These are phyloP conservation scores for Volvox carteri DNA, from an alignment of 163 green algal genomes.

Conservation along the genomic window DNA sequence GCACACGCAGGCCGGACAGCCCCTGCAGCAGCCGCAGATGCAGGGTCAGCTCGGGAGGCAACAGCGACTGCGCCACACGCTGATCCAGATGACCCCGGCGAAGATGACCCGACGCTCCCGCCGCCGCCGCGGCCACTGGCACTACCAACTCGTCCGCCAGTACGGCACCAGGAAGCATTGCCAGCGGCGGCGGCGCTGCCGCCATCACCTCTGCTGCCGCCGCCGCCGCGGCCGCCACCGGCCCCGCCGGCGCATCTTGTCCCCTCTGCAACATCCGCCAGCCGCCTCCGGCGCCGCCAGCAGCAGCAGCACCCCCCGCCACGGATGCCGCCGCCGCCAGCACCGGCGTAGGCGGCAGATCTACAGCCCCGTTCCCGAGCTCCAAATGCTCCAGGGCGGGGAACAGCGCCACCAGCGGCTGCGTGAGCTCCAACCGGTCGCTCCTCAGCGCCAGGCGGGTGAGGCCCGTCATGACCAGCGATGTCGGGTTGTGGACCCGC, in stretches of 20 bases:
- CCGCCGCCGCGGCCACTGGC: neutral
- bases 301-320: conserved; percentile 2
- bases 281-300: no score
- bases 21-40: conserved; percentile 54
- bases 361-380: neutral
- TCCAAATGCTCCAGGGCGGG: conserved; percentile 32
- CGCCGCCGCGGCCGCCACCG: neutral
- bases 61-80: neutral
- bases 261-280: no score
- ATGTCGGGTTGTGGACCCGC: conserved; percentile 21
- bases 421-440: conserved; percentile 48
- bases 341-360: conserved; percentile 12
- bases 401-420: conserved; percentile 48
- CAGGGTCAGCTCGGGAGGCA: conserved; percentile 38
- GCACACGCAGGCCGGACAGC: conserved; percentile 10
- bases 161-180: neutral
- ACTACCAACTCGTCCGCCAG: conserved; percentile 17
- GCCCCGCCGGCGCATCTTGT: neutral
- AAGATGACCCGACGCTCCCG: neutral
- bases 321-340: conserved; percentile 40
- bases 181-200: neutral
- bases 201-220: neutral
- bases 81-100: neutral
- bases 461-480: neutral
- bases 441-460: conserved; percentile 46